Percentiles rank a stretch among this genome's conserved stretches.
Conservation (phyloP, 306 rosid genomes). For the Rosa chinensis region DNA sequence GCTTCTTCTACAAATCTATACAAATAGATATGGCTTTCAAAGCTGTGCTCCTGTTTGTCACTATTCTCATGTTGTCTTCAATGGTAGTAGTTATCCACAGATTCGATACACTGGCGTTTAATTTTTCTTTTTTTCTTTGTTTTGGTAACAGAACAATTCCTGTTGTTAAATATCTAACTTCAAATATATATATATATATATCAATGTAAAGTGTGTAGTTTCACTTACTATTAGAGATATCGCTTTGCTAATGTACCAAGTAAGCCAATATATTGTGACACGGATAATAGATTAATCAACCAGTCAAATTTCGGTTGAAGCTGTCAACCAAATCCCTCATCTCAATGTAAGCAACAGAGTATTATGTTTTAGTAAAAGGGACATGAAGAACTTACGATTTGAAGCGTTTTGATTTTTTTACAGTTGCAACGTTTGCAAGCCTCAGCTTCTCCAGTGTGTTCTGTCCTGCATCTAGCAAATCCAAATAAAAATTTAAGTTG, state of each 20-base stretch:
- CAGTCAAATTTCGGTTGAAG: background rate
- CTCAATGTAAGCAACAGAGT: background rate
- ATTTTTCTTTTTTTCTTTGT: no score
- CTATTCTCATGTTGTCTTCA: no score
- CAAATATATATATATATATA: no score
- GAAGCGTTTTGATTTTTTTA: conserved; percentile 89
- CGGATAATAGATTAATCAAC: background rate
- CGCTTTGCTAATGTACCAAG: background rate
- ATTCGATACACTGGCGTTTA: no score
- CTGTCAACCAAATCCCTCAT: background rate
- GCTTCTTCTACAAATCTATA: no score
- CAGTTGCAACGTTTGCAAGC: conserved; percentile 88
- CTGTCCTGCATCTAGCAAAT: no score
- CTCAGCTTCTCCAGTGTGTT: conserved; percentile 61
- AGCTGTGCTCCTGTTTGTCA: background rate
- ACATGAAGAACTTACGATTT: conserved; percentile 65
- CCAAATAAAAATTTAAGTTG: no score
- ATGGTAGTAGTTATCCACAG: background rate
- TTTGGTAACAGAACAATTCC: no score
- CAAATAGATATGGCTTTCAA: background rate
- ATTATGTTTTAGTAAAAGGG: conserved; percentile 14
- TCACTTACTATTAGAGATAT: background rate
- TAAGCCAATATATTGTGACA: background rate
- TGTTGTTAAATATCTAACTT: no score
- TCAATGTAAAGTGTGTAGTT: background rate